Evolutionary conservation across 1,139 yeast genomes (phyloP).

Genomic region (Groenewaldozyma auringiensis): DNA sequence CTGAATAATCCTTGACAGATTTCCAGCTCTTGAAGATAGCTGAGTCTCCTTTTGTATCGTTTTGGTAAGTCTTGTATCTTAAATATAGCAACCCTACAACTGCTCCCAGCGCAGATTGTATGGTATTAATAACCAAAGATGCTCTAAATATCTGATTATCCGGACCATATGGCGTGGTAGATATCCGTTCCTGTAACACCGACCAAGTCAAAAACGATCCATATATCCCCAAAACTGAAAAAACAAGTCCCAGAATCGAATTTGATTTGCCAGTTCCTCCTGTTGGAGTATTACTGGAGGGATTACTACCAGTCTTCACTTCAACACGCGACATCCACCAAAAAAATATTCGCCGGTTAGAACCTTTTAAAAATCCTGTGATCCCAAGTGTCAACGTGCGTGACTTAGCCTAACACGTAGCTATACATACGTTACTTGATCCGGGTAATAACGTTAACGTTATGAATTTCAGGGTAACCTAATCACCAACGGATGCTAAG

Average conservation of each 20-base stretch:
- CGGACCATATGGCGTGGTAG: slow-evolving; percentile 68
- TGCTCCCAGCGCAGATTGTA: slow-evolving; percentile 69
- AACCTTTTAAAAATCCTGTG: no score
- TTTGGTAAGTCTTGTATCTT: slow-evolving; percentile 26
- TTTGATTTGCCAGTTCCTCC: not conserved
- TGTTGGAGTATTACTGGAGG: no score
- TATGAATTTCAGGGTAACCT: no score
- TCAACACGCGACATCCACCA: slow-evolving; percentile 3
- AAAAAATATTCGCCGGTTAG: not conserved
- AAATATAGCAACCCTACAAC: slow-evolving; percentile 60
- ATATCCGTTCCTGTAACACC: slow-evolving; percentile 77
- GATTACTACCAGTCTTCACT: not conserved
- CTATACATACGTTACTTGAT: no score
- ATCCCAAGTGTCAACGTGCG: no score
- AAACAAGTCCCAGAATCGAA: slow-evolving; percentile 28
- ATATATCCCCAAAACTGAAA: slow-evolving; percentile 70
- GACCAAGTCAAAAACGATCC: slow-evolving; percentile 88
- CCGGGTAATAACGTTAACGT: no score
- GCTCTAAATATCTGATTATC: slow-evolving; percentile 55
- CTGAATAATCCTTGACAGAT: slow-evolving; percentile 39
- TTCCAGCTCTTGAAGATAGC: slow-evolving; percentile 26
- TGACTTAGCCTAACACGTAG: no score
- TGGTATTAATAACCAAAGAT: slow-evolving; percentile 64
- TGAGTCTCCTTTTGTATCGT: not conserved
- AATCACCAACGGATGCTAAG: no score